Evolutionary conservation across 2,329 filamentous ascomycete genomes (phyloP).

Genomic region (Alternaria dauci): DNA sequence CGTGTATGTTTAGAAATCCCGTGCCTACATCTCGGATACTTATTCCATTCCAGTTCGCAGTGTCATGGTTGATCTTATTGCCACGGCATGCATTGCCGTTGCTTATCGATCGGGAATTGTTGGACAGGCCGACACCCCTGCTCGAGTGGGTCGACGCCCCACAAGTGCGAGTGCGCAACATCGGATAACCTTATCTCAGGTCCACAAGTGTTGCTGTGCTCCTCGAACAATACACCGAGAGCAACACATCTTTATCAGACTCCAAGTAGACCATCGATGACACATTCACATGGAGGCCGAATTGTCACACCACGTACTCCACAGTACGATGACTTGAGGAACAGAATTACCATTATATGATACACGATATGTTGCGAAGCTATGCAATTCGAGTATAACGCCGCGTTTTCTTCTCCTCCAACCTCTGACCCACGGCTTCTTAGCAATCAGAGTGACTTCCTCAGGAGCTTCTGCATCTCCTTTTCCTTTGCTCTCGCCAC

Average conservation of each 20-base stretch:
- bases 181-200: not conserved
- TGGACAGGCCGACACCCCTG: constrained; percentile 3
- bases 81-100: not conserved
- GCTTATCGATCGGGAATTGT: constrained; percentile 10
- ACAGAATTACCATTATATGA: not conserved
- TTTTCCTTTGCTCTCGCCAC: too few species aligned
- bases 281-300: not conserved
- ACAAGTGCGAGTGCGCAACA: not conserved
- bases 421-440: too few species aligned
- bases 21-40: not conserved
- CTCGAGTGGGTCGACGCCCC: not conserved
- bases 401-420: too few species aligned
- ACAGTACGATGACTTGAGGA: not conserved
- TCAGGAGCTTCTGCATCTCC: too few species aligned
- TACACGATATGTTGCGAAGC: not conserved
- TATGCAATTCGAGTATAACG: not conserved
- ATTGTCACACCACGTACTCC: not conserved
- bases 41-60: not conserved
- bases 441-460: too few species aligned
- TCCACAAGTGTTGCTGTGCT: not conserved
- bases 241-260: not conserved
- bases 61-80: not conserved
- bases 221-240: not conserved
- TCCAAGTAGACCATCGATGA: not conserved
- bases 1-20: not conserved